Conservation (phyloP, 192 early-diverging fungal genomes). For the Podila epicladia region DNA sequence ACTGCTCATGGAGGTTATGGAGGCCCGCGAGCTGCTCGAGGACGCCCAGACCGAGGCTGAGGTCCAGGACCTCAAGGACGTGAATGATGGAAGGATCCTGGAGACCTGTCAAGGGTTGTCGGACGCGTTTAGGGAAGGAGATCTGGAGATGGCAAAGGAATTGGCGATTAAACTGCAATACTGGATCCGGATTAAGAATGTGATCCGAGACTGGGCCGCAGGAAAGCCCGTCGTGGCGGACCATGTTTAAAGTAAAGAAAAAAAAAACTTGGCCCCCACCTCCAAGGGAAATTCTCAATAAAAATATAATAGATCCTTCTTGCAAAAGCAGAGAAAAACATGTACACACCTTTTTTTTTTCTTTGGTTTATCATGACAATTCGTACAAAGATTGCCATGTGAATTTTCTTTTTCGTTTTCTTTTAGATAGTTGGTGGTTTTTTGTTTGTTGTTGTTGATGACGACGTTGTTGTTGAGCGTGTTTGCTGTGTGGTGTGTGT, state of each 20-base stretch:
- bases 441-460: too few species aligned
- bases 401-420: background rate
- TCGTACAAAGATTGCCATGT: background rate
- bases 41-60: slow-evolving; percentile 71
- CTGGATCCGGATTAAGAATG: slow-evolving; percentile 70
- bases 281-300: too few species aligned
- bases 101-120: slow-evolving; percentile 54
- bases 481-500: too few species aligned
- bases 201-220: slow-evolving; percentile 66
- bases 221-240: slow-evolving; percentile 62
- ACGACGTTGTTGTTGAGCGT: too few species aligned
- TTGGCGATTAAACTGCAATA: slow-evolving; percentile 80
- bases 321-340: too few species aligned
- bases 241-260: slow-evolving; percentile 52
- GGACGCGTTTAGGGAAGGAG: slow-evolving; percentile 62
- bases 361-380: background rate
- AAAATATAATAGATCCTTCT: too few species aligned
- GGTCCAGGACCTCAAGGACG: slow-evolving; percentile 62
- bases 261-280: too few species aligned
- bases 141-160: slow-evolving; percentile 68
- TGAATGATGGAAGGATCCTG: slow-evolving; percentile 69
- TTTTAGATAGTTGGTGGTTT: background rate
- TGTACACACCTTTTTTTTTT: too few species aligned
- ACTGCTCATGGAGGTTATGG: slow-evolving; percentile 88
- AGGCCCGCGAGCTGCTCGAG: slow-evolving; percentile 79